Evolutionary conservation across 2,329 filamentous ascomycete genomes (phyloP), one percentile per base, ranked within the genome.

Genomic region (Nothophoma quercina): DNA sequence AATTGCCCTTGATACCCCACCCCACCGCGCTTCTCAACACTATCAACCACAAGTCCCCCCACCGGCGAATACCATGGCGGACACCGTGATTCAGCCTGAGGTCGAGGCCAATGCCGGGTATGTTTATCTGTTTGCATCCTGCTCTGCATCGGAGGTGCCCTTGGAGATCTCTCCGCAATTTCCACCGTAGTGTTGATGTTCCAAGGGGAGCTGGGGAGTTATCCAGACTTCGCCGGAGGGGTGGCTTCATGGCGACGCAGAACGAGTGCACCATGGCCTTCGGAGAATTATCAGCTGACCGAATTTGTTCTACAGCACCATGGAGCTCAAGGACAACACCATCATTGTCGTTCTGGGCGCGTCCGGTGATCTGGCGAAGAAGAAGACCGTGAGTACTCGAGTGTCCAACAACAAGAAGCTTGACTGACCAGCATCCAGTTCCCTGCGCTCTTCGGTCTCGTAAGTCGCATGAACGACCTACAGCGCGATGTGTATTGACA

Each of bases 311-410:
- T 63, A 64, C 76, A 96, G 91, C 74, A 87, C 86, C 71, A 84
- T 96, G 78, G 95, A 99, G 86, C 88, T 99, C 73, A 99, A 97
- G 84, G 91, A 98, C 74, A 96, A 99, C 84, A 99, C 95, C 63
- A 86, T 93, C 74, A 96, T 99, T 71, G 85, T 99, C 70, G 95
- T 99, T 69, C 88, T 99, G 65, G 95, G 95, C 71, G 95, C 95
- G 63, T 99, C 95, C 45, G 95, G 95, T 71, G 95, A 99, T 83
- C 81, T 99, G 65, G 95, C 95, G 43, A 99, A 99, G 85, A 99
- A 99, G 88, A 99, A 99, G 88, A 99, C 95, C 36, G 92, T 96
- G 79, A 75, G 86, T 75, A 51, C 63, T 44, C 45, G 16, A 44
- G 38, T 38, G 35, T 19, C 33, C 38, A 54, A 53, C 21, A 12